These are phyloP conservation scores for Claviceps maximensis DNA, from an alignment of 2,329 filamentous ascomycete genomes.

Conservation along the genomic window DNA sequence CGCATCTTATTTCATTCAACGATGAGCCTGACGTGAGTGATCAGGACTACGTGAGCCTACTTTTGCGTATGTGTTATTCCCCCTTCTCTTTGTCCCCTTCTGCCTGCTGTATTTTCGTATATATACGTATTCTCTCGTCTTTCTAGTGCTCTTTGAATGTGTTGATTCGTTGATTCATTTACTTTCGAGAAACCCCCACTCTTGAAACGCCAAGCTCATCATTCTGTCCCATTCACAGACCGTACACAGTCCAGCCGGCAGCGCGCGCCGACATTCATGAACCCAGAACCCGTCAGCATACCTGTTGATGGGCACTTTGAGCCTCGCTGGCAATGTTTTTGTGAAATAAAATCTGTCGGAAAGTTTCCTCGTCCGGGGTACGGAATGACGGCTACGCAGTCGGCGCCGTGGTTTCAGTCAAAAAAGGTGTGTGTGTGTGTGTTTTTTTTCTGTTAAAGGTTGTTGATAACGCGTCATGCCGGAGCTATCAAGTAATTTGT, in stretches of 20 bases:
- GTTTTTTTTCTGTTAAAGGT: background rate
- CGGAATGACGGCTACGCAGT: constrained; percentile 17
- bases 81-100: background rate
- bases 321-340: constrained; percentile 15
- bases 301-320: constrained; percentile 12
- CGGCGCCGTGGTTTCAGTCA: constrained; percentile 24
- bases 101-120: background rate
- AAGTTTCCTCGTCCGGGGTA: constrained; percentile 20
- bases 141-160: too few relatives aligned
- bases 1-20: constrained; percentile 22
- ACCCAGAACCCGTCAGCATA: constrained; percentile 8
- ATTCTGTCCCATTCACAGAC: background rate
- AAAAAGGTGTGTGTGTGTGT: constrained; percentile 28
- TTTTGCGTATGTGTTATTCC: constrained; percentile 14
- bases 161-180: too few relatives aligned
- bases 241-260: constrained; percentile 8
- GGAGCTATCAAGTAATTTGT: background rate
- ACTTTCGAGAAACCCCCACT: too few relatives aligned
- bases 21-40: constrained; percentile 16
- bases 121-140: too few relatives aligned
- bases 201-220: background rate
- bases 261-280: constrained; percentile 6
- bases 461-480: background rate
- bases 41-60: constrained; percentile 16
- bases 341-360: constrained; percentile 11